A percentile compares a stretch with the other conserved stretches of the same genome.
phyloP scores from a whole-genome alignment of 2,329 filamentous ascomycete species.

The Beauveria bassiana region DNA sequence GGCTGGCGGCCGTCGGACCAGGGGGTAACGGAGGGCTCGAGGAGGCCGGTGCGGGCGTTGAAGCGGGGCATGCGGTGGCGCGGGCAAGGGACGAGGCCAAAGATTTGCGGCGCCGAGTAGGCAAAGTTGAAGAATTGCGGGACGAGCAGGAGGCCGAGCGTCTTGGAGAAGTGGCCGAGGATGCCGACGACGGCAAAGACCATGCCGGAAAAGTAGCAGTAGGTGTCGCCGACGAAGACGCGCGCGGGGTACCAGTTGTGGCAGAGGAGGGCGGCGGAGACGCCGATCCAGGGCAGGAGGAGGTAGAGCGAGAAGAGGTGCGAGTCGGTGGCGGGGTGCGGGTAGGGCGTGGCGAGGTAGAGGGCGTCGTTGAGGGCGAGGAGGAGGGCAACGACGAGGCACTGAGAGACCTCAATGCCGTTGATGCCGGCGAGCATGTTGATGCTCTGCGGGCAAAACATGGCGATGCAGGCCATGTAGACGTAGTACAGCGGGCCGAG shows the following conservation, averaged over 20 bases:
- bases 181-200: slow-evolving; percentile 97
- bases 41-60: slow-evolving; percentile 73
- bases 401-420: slow-evolving; percentile 93
- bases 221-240: slow-evolving; percentile 96
- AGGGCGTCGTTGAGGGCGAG: slow-evolving; percentile 80
- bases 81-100: slow-evolving; percentile 83
- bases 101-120: slow-evolving; percentile 88
- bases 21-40: slow-evolving; percentile 78
- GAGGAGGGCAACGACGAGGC: slow-evolving; percentile 77
- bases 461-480: slow-evolving; percentile 94
- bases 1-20: slow-evolving; percentile 66
- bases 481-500: slow-evolving; percentile 80
- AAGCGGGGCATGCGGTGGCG: slow-evolving; percentile 86
- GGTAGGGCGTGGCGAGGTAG: slow-evolving; percentile 76
- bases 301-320: slow-evolving; percentile 96
- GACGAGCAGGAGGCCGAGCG: slow-evolving; percentile 78
- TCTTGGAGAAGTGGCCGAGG: slow-evolving; percentile 96
- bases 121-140: slow-evolving; percentile 96
- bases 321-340: slow-evolving; percentile 89
- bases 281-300: slow-evolving; percentile 86
- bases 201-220: slow-evolving; percentile 99
- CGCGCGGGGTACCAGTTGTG: slow-evolving; percentile 96
- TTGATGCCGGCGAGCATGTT: slow-evolving; percentile 99
- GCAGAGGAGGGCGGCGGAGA: slow-evolving; percentile 74
- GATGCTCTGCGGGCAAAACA: slow-evolving; percentile 98